phyloP scores from a whole-genome alignment of 441 rosid genomes.

The Francoa sonchifolia region DNA sequence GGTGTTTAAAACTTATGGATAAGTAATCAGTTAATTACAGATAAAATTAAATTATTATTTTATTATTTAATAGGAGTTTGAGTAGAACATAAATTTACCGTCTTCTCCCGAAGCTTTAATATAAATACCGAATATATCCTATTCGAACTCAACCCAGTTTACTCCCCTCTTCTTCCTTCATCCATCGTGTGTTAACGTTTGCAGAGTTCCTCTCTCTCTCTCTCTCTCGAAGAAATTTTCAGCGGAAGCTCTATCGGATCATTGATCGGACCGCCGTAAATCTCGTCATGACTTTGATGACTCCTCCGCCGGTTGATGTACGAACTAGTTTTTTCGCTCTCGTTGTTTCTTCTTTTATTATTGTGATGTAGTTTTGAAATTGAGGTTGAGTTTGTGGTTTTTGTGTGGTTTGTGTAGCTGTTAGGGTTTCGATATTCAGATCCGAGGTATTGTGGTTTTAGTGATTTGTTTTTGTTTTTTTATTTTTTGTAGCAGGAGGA shows the following conservation, averaged over 20 bases:
- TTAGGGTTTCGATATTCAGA: conserved; percentile 34
- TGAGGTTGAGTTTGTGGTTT: neutral
- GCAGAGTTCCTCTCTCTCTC: conserved; percentile 8
- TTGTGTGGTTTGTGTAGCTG: neutral
- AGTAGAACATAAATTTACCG: too few species aligned
- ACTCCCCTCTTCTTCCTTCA: too few species aligned
- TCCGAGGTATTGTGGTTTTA: conserved; percentile 20
- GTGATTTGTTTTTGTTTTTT: conserved; percentile 22
- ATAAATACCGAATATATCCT: too few species aligned
- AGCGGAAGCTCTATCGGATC: too few species aligned
- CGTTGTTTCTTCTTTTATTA: neutral
- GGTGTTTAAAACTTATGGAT: too few species aligned
- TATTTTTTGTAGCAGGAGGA: conserved; percentile 83
- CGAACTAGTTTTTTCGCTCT: conserved; percentile 13
- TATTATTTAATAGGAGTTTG: too few species aligned
- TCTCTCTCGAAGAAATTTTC: too few species aligned
- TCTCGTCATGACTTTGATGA: conserved; percentile 62
- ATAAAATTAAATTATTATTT: too few species aligned
- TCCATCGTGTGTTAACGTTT: too few species aligned
- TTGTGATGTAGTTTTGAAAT: conserved; percentile 8
- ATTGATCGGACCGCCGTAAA: conserved; percentile 27
- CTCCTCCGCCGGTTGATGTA: conserved; percentile 82
- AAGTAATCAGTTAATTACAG: too few species aligned
- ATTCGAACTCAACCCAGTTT: too few species aligned
- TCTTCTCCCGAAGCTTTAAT: too few species aligned